Evolutionary conservation across 306 rosid species (phyloP).

Genomic region (Oemleria cerasiformis): DNA sequence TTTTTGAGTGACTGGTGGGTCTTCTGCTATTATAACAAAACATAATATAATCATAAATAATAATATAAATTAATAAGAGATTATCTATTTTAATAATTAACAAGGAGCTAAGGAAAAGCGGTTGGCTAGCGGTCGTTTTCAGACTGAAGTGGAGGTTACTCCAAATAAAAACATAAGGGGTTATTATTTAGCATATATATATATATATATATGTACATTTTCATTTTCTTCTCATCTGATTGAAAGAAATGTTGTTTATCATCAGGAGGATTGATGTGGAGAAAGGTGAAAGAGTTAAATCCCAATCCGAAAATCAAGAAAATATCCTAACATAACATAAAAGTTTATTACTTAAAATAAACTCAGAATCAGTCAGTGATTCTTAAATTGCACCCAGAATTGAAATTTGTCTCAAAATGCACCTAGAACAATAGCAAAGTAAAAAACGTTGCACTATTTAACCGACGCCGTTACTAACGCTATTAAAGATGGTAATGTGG

Average conservation of each 20-base stretch:
- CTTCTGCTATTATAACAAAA: conserved; percentile 46
- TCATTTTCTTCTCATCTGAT: conserved; percentile 29
- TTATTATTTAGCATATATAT: neutral
- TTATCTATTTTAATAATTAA: conserved; percentile 16
- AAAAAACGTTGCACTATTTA: too few species aligned
- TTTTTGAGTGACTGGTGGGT: conserved; percentile 60
- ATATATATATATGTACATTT: conserved; percentile 6
- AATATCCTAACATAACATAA: neutral
- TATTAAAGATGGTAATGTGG: too few species aligned
- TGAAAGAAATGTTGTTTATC: conserved; percentile 42
- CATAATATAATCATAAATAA: conserved; percentile 23
- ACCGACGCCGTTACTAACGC: too few species aligned
- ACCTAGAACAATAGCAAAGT: too few species aligned
- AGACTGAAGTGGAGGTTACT: conserved; percentile 66
- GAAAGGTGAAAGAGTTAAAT: conserved; percentile 21
- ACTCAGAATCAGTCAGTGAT: too few species aligned
- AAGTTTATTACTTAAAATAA: too few species aligned
- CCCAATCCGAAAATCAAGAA: conserved; percentile 25
- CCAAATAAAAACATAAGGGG: conserved; percentile 49
- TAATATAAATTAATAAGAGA: conserved; percentile 12
- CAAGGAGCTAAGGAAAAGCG: conserved; percentile 46
- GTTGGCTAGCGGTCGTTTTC: conserved; percentile 87
- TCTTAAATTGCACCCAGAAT: too few species aligned
- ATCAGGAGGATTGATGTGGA: conserved; percentile 25
- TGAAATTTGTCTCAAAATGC: too few species aligned